phyloP scores from a whole-genome alignment of 2,329 filamentous ascomycete species.

The Colletotrichum karsti region DNA sequence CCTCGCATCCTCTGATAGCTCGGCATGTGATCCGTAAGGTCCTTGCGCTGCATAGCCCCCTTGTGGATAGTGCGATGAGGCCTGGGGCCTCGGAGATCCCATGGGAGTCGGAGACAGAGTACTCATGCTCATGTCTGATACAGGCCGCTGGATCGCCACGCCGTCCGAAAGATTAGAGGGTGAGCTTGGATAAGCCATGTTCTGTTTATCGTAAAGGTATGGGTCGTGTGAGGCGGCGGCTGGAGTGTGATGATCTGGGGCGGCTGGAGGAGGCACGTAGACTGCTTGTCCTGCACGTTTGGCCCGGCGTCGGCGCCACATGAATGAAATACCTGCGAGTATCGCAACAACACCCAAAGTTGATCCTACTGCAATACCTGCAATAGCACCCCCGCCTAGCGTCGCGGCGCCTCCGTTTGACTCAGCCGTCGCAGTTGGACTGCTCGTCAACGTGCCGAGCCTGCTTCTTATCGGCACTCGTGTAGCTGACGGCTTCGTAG shows the following conservation, averaged over 20 bases:
- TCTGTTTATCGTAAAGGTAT: neutral
- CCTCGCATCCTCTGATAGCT: neutral
- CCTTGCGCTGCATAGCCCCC: neutral
- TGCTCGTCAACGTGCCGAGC: neutral
- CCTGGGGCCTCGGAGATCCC: neutral
- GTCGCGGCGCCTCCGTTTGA: neutral
- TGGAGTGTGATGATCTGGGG: neutral
- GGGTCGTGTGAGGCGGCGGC: neutral
- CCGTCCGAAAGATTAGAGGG: neutral
- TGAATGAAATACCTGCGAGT: neutral
- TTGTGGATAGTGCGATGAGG: neutral
- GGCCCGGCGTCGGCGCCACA: neutral
- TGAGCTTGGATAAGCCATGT: neutral
- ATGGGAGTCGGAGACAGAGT: neutral
- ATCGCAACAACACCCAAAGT: neutral
- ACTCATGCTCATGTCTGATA: neutral
- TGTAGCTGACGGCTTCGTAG: neutral
- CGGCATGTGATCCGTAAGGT: neutral
- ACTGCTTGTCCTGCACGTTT: too few species aligned
- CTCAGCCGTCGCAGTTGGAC: neutral
- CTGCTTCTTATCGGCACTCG: neutral
- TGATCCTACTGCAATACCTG: conserved; percentile 3
- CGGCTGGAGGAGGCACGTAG: neutral
- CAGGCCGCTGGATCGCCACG: neutral
- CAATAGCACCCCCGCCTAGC: conserved; percentile 1